Percentiles rank a stretch among this genome's conserved stretches.
Evolutionary conservation across 306 rosid genomes (phyloP).

Genomic region (Trifolium repens): DNA sequence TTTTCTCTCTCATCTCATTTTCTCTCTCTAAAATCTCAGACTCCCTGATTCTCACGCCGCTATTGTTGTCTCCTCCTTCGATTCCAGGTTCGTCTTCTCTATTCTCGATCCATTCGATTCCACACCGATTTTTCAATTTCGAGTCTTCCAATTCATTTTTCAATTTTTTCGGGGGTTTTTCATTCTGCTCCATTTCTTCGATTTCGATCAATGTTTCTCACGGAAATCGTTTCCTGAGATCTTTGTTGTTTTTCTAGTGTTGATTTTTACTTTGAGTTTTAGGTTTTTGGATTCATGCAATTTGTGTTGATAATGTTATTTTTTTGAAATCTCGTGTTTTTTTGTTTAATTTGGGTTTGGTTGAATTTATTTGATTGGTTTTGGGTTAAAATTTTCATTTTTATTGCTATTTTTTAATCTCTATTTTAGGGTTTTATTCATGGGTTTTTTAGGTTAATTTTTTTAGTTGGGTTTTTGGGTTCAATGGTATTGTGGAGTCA

Average conservation of each 20-base stretch:
- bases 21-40: slow-evolving; percentile 72
- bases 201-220: slow-evolving; percentile 55
- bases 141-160: not conserved
- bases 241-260: slow-evolving; percentile 32
- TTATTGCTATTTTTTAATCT: slow-evolving; percentile 9
- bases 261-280: slow-evolving; percentile 29
- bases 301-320: slow-evolving; percentile 37
- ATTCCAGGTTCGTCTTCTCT: slow-evolving; percentile 73
- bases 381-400: slow-evolving; percentile 25
- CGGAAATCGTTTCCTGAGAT: slow-evolving; percentile 55
- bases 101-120: slow-evolving; percentile 56
- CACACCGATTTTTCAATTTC: slow-evolving; percentile 18
- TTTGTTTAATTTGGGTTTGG: slow-evolving; percentile 8
- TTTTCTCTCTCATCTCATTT: slow-evolving; percentile 42
- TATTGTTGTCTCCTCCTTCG: slow-evolving; percentile 46
- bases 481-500: not conserved
- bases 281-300: slow-evolving; percentile 40
- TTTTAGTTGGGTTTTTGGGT: slow-evolving; percentile 51
- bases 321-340: slow-evolving; percentile 29
- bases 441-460: slow-evolving; percentile 24
- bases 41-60: slow-evolving; percentile 56
- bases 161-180: not conserved
- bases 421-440: slow-evolving; percentile 57
- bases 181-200: slow-evolving; percentile 44
- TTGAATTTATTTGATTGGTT: slow-evolving; percentile 40